Base-by-base conservation (phyloP, 148 eudicot genomes). In the Chenopodium album region DNA sequence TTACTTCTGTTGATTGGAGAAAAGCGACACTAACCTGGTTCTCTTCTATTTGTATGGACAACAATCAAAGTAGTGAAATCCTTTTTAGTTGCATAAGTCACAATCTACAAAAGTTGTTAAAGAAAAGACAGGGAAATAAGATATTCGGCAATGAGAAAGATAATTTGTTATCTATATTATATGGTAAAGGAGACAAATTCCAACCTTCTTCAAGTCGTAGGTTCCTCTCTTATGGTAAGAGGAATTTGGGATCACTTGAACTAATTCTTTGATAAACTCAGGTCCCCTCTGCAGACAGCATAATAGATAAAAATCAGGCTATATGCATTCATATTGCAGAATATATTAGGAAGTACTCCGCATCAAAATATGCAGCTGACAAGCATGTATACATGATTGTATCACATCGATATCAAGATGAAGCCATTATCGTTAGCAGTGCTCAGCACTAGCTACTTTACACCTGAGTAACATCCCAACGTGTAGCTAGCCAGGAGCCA, bases 31-130 rank as follows among this genome's bases (percentile, higher is more conserved):
- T 81, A 60, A 95, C 98, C 97, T 86, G 98, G 98, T 84, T 95
- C 98, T 85, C 98, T 87, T 73, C 98, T 90, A 81, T 90, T 95
- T 76, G 98, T 91, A 78, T 95, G 98, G 76, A 95, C 98, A 78
- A 95, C 98, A 16, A 95, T 80, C 29, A 95, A 62, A 82, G 97
- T 89, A 63, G 98, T 89, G 83, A 92, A 95, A 82, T 95, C 98
- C 84, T 92, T 92, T 71, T 90, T 88, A 16, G 74, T 95, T 48
- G 94, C 98, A 89, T 95, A 95, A 63, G 89, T 85, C 23, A 92
- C 92, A 83, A 95, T 95, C 98, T 95, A 86, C 48, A 9, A 50
- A 22, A 62, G 28, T 10, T 52, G 22, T 22, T 9, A 80, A 16
- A 50, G 23, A 75, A 52, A 44, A 70, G 20, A 2, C 62, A 62